phyloP scores from a whole-genome alignment of 2,329 filamentous ascomycete genomes.

The Chrysosporium queenslandicum region DNA sequence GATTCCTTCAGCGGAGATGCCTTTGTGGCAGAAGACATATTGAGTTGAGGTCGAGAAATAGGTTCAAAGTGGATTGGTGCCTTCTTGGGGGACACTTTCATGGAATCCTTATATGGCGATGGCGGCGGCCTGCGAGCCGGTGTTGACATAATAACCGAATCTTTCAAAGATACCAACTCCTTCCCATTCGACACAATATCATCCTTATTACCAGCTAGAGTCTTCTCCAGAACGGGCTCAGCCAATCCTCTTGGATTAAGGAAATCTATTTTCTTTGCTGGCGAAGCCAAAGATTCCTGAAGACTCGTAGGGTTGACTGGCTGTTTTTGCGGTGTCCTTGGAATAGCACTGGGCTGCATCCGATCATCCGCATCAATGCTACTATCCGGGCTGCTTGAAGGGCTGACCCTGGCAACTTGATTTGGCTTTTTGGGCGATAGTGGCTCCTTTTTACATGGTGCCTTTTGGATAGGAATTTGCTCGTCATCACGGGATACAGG shows the following conservation, averaged over 20 bases:
- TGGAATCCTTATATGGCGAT: constrained; percentile 36
- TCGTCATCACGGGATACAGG: constrained; percentile 14
- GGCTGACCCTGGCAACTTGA: constrained; percentile 35
- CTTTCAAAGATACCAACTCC: constrained; percentile 21
- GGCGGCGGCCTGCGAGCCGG: constrained; percentile 37
- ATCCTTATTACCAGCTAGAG: too few species aligned
- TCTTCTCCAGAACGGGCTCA: background rate
- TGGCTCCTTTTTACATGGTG: constrained; percentile 26
- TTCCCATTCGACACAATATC: background rate
- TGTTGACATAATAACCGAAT: constrained; percentile 31
- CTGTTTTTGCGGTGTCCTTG: constrained; percentile 25
- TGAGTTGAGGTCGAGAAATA: constrained; percentile 18
- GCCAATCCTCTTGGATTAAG: constrained; percentile 9
- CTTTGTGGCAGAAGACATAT: background rate
- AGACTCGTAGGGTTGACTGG: constrained; percentile 26
- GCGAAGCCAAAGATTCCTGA: constrained; percentile 25
- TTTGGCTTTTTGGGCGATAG: constrained; percentile 42
- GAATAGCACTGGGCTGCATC: constrained; percentile 30
- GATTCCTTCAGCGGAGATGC: constrained; percentile 36
- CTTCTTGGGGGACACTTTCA: constrained; percentile 35
- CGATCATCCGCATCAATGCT: constrained; percentile 34
- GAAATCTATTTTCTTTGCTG: constrained; percentile 33
- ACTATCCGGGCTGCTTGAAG: constrained; percentile 27
- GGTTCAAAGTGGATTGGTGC: constrained; percentile 22
- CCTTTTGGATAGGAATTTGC: constrained; percentile 27